Evolutionary conservation across 2,329 filamentous ascomycete species (phyloP).

Genomic region (Diaporthe citrichinensis): DNA sequence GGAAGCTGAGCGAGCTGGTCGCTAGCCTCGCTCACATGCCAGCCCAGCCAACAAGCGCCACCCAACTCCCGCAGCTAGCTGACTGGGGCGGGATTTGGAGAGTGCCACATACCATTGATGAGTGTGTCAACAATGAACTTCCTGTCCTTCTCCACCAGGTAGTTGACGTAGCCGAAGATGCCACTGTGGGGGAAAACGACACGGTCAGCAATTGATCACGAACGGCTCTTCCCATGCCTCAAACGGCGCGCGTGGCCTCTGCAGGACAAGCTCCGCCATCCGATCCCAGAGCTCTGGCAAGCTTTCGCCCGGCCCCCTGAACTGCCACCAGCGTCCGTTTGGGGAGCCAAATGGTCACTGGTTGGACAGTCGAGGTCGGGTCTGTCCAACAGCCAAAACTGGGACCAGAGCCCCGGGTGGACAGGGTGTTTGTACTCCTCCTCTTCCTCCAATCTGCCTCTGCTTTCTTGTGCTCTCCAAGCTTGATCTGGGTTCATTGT

Average conservation of each 20-base stretch:
- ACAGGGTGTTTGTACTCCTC: not conserved
- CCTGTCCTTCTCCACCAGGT: slow-evolving; percentile 98
- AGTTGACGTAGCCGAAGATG: slow-evolving; percentile 99
- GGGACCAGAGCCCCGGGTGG: not conserved
- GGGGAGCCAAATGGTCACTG: not conserved
- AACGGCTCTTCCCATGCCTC: not conserved
- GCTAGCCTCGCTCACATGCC: slow-evolving; percentile 32
- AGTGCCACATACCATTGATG: slow-evolving; percentile 82
- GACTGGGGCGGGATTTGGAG: slow-evolving; percentile 33
- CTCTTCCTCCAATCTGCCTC: not conserved
- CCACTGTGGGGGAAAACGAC: slow-evolving; percentile 69
- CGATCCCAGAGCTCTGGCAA: slow-evolving; percentile 38
- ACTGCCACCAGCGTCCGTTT: not conserved
- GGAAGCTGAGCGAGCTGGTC: slow-evolving; percentile 30
- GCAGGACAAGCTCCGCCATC: slow-evolving; percentile 20
- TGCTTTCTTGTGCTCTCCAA: not conserved
- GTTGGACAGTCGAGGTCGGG: not conserved
- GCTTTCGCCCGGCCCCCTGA: not conserved
- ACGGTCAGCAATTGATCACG: slow-evolving; percentile 47
- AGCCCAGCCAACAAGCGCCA: slow-evolving; percentile 20
- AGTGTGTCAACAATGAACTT: slow-evolving; percentile 96
- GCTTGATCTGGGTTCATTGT: too few species aligned
- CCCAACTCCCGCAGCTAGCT: slow-evolving; percentile 20
- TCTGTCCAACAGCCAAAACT: not conserved
- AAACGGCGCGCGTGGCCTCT: not conserved